Evolutionary conservation across 2,329 filamentous ascomycete species (phyloP), one percentile per base, ranked within the genome.

Genomic region (Esteya vermicola): DNA sequence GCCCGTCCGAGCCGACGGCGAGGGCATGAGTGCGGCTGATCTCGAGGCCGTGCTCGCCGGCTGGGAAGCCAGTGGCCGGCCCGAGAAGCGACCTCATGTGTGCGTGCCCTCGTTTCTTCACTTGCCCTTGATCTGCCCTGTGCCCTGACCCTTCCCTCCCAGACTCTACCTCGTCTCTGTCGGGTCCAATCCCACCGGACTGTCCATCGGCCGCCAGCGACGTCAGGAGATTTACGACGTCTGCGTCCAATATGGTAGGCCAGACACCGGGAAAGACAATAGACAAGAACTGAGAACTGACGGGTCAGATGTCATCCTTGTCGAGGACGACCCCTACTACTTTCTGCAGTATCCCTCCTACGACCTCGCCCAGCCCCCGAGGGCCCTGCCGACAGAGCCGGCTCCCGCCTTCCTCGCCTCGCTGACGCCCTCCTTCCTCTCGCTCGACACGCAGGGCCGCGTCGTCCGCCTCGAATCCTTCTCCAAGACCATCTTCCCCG

Each of bases 161-260:
- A 42, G 47, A 0, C 39, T 55, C 2, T 54, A 54, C 16, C 34
- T 50, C 1, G 53, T 55, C 6, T 45, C 52, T 3, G 78, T 77
- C 0, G 79, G 78, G 2, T 78, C 81, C 51, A 83, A 84, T 51
- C 79, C 79, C 0, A 82, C 78, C 0, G 78, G 78, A 16, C 68
- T 75, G 19, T 82, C 79, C 1, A 75, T 79, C 47, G 63, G 67
- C 35, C 54, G 58, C 3, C 57, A 69, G 45, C 64, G 79, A 41
- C 67, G 78, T 30, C 64, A 62, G 46, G 72, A 67, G 16, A 63
- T 82, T 40, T 82, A 82, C 58, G 45, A 52, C 9, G 33, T 53
- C 10, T 54, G 50, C 33, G 48, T 54, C 7, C 48, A 51, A n/a
- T 52, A 50, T 35, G 52, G 52, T 53, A 63, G 59, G 41, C 61